Base-by-base conservation (phyloP, 192 early-diverging fungal species). In the Backusella tuberculispora region DNA sequence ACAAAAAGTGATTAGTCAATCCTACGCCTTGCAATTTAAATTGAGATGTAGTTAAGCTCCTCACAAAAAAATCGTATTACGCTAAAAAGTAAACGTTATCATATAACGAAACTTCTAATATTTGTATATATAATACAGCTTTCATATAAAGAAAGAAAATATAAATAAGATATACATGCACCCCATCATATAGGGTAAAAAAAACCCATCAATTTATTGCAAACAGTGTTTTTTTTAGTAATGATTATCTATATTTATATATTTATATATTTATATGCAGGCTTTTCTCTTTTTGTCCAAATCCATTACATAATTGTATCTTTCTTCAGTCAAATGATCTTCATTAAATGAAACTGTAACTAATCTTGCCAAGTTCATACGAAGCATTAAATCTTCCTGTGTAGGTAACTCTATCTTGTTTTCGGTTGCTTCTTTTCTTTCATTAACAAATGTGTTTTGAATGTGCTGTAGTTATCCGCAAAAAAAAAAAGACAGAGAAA, bases 331-430 rank as follows among this genome's bases (percentile, higher is more conserved):
- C 69, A 85, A 63, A 13, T 48, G 37, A 2, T 19, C 45, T 70
- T 79, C 73, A n/a, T 80, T 80, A 80, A 85, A 85, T 24, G 80
- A 81, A 26, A 81, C 37, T 38, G 82, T 26, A 26, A 80, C 74
- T 60, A 85, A 71, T 75, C 84, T 83, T 53, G 82, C 76, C 26
- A 83, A 69, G 15, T 50, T 83, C 78, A 85, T 75, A 24, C 72
- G 74, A 9, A 81, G 48, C 72, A 80, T 77, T 17, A 85, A 68
- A 56, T 85, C 84, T 44, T 81, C 77, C 67, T 81, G 80, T 34
- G 72, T 77, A 19, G 78, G 70, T 26, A 85, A 71, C 37, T 50
- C 47, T 14, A n/a, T 38, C 12, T 68, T 50, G 17, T 56, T 45
- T 34, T 46, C 69, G 19, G 73, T 40, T 0, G 82, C 79, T n/a